phyloP scores from a whole-genome alignment of 1,284 basidiomycete species.

The Erythrobasidium hasegawianum region DNA sequence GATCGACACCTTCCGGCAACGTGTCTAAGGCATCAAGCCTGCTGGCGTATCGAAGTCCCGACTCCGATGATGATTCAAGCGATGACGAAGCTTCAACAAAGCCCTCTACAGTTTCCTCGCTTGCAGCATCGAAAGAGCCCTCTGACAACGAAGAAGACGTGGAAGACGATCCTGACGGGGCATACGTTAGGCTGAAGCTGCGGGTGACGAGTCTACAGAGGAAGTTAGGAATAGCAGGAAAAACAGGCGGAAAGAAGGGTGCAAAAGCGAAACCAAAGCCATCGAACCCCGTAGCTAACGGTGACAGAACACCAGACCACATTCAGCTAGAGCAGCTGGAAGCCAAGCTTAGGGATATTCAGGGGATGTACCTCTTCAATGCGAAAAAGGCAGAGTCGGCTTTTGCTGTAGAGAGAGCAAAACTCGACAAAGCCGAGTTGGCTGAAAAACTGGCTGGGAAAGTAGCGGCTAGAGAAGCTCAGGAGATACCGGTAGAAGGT shows the following conservation, averaged over 20 bases:
- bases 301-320: slow-evolving; percentile 47
- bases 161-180: slow-evolving; percentile 48
- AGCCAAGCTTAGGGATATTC: slow-evolving; percentile 52
- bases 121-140: slow-evolving; percentile 47
- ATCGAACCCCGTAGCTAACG: slow-evolving; percentile 38
- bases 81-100: slow-evolving; percentile 1
- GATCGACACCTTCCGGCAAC: neutral
- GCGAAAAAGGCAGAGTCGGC: slow-evolving; percentile 49
- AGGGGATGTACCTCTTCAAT: slow-evolving; percentile 67
- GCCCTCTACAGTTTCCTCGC: neutral
- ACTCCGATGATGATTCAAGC: slow-evolving; percentile 40
- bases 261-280: slow-evolving; percentile 39
- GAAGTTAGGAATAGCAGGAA: slow-evolving; percentile 41
- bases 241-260: slow-evolving; percentile 48
- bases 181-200: slow-evolving; percentile 57
- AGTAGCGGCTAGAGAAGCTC: slow-evolving; percentile 6
- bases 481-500: neutral
- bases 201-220: slow-evolving; percentile 44
- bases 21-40: neutral
- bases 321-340: slow-evolving; percentile 58
- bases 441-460: slow-evolving; percentile 56
- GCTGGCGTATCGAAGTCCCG: slow-evolving; percentile 29
- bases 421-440: slow-evolving; percentile 56
- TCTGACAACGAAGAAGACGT: slow-evolving; percentile 62
- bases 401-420: slow-evolving; percentile 60